Conservation (phyloP, 1,284 basidiomycete species). For the Malassezia cuniculi region DNA sequence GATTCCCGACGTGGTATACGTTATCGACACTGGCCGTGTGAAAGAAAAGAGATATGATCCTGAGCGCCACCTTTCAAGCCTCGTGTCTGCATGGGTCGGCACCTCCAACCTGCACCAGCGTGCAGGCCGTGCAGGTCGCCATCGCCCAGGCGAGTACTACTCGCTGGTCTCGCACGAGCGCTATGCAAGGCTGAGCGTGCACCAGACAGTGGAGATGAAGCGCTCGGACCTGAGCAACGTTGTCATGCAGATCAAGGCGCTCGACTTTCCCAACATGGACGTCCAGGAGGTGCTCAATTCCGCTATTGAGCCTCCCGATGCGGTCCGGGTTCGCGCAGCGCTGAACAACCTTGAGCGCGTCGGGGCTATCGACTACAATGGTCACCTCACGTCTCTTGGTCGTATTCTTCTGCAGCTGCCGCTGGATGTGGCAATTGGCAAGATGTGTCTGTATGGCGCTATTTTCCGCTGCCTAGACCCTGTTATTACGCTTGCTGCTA, state of each 20-base stretch:
- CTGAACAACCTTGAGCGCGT: constrained; percentile 71
- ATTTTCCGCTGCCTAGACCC: constrained; percentile 89
- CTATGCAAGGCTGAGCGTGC: constrained; percentile 57
- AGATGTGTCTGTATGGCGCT: constrained; percentile 74
- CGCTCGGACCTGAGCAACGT: constrained; percentile 48
- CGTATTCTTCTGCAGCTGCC: constrained; percentile 77
- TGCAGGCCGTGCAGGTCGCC: constrained; percentile 83
- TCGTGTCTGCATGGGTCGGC: constrained; percentile 81
- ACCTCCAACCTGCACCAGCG: constrained; percentile 85
- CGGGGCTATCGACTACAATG: constrained; percentile 66
- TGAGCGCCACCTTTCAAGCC: constrained; percentile 67
- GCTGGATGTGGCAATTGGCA: constrained; percentile 76
- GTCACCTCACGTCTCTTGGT: constrained; percentile 74
- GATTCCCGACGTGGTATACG: constrained; percentile 90
- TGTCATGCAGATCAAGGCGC: constrained; percentile 80
- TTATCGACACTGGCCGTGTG: constrained; percentile 75
- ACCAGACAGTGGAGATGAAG: constrained; percentile 93
- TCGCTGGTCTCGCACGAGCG: constrained; percentile 64
- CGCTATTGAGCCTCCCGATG: constrained; percentile 79
- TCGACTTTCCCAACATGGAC: constrained; percentile 73
- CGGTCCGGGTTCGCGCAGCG: constrained; percentile 65
- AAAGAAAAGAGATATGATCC: constrained; percentile 93
- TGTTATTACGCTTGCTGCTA: constrained; percentile 75
- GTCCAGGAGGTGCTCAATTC: constrained; percentile 75
- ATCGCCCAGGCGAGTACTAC: constrained; percentile 80